phyloP scores from a whole-genome alignment of 345 rosid genomes.

The Hibiscus tridactylites region DNA sequence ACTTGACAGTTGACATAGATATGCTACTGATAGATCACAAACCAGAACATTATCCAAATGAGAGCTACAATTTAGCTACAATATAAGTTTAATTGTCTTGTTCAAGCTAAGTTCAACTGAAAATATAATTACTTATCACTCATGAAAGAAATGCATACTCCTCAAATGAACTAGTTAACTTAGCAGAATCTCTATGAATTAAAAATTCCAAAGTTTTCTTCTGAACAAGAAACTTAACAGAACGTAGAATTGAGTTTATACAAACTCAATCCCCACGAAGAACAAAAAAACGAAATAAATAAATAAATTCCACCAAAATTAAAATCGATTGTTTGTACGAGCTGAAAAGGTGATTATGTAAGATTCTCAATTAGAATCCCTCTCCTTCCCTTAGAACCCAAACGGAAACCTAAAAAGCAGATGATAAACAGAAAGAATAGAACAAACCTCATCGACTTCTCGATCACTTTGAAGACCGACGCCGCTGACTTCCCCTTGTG shows the following conservation, averaged over 20 bases:
- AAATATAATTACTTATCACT: not conserved
- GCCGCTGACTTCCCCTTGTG: constrained; percentile 15
- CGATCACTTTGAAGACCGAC: constrained; percentile 31
- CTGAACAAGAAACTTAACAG: no score
- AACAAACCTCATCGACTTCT: constrained; percentile 56
- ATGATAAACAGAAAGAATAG: not conserved
- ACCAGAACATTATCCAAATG: not conserved
- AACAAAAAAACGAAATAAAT: not conserved
- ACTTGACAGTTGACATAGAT: not conserved
- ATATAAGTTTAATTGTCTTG: not conserved
- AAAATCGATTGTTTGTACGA: not conserved
- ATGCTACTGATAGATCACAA: not conserved
- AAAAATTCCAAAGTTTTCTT: not conserved
- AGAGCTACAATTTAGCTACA: not conserved
- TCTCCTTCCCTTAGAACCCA: not conserved
- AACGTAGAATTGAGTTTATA: not conserved
- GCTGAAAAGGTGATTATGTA: not conserved
- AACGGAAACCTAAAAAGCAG: not conserved
- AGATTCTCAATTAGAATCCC: not conserved
- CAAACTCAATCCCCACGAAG: not conserved
- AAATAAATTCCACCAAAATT: not conserved
- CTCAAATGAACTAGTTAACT: not conserved
- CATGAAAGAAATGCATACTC: not conserved
- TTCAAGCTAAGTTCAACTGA: not conserved
- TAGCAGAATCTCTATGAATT: not conserved